These are phyloP conservation scores for Rhodosporidiobolus odoratus DNA, from an alignment of 768 basidiomycete species.

Conservation along the genomic window DNA sequence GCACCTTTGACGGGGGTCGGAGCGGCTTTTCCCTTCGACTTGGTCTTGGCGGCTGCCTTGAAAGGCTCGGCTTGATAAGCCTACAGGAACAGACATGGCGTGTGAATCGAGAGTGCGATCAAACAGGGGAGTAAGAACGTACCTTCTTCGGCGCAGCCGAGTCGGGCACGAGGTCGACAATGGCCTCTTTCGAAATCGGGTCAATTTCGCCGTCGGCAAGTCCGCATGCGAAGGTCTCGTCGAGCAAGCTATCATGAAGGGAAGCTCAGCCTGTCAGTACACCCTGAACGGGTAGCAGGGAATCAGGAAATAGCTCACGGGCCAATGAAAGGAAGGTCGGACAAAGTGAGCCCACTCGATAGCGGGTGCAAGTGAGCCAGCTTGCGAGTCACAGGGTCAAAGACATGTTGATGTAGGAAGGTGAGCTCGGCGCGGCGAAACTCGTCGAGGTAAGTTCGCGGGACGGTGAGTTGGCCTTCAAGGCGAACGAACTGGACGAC, in stretches of 20 bases:
- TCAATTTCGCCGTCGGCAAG: constrained; percentile 62
- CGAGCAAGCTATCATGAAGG: constrained; percentile 4
- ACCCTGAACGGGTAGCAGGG: too few species aligned
- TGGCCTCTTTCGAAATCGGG: constrained; percentile 63
- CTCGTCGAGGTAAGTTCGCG: constrained; percentile 64
- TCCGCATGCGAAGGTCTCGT: constrained; percentile 13
- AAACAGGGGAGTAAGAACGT: background rate
- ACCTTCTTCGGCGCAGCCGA: constrained; percentile 1
- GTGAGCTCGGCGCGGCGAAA: constrained; percentile 83
- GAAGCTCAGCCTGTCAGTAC: background rate
- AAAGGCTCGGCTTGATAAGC: background rate
- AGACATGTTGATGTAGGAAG: constrained; percentile 88
- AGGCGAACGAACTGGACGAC: constrained; percentile 67
- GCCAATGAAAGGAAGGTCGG: constrained; percentile 50
- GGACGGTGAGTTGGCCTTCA: constrained; percentile 79
- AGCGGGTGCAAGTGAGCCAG: constrained; percentile 67
- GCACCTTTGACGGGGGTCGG: constrained; percentile 17
- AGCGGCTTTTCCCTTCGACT: constrained; percentile 4
- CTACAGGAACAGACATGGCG: background rate
- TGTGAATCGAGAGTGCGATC: background rate
- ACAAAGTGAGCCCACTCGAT: constrained; percentile 58
- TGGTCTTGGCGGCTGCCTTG: background rate
- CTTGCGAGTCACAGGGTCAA: constrained; percentile 61
- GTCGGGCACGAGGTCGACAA: constrained; percentile 70
- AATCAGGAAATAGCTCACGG: constrained; percentile 49